Conservation (phyloP, 192 early-diverging fungal species). For the Paraglomus occultum region DNA sequence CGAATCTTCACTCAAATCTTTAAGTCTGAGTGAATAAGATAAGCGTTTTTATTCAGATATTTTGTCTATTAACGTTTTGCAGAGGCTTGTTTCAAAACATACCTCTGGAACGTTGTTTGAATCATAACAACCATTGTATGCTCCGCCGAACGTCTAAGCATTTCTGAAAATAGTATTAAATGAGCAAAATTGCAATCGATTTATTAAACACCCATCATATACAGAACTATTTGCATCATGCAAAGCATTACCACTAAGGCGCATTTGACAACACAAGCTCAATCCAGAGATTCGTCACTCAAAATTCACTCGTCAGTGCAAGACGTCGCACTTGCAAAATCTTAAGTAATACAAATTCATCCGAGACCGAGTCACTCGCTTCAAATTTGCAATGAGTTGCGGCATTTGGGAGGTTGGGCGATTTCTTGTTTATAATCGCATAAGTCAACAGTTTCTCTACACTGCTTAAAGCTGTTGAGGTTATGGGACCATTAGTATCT, state of each 20-base stretch:
- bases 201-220: not conserved
- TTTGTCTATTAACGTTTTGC: too few species aligned
- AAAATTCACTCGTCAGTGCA: constrained; percentile 71
- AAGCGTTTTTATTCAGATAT: not conserved
- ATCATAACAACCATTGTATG: constrained; percentile 75
- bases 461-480: constrained; percentile 83
- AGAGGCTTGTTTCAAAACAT: constrained; percentile 7
- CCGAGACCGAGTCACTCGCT: constrained; percentile 87
- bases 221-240: not conserved
- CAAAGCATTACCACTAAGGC: constrained; percentile 67
- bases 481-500: constrained; percentile 93
- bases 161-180: constrained; percentile 47
- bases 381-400: constrained; percentile 97
- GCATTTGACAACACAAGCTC: constrained; percentile 94
- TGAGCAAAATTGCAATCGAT: not conserved
- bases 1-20: constrained; percentile 39
- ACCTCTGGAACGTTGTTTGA: constrained; percentile 75
- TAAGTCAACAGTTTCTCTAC: constrained; percentile 90
- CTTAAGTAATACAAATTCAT: constrained; percentile 90
- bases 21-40: constrained; percentile 32
- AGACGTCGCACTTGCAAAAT: constrained; percentile 83
- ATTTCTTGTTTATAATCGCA: constrained; percentile 65
- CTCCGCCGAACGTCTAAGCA: constrained; percentile 72
- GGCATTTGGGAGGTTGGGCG: constrained; percentile 66
- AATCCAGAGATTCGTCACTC: constrained; percentile 89